Conservation (phyloP, 768 basidiomycete genomes). For the Amanita subjunquillea region DNA sequence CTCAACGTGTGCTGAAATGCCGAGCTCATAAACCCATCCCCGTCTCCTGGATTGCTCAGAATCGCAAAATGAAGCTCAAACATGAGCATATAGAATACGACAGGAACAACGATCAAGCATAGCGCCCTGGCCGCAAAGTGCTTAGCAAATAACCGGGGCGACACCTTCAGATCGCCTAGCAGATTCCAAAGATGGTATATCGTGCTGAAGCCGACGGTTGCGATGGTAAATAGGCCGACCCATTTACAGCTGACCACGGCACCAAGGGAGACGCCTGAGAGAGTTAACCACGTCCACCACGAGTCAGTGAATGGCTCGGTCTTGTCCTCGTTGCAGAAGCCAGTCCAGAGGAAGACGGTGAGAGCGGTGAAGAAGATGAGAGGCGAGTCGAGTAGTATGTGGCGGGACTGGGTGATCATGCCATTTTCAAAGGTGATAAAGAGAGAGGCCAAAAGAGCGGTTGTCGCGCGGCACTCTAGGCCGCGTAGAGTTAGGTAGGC, state of each 20-base stretch:
- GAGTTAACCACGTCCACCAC: constrained; percentile 91
- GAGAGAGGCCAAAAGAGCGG: constrained; percentile 82
- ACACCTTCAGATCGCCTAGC: constrained; percentile 76
- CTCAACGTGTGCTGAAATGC: constrained; percentile 95
- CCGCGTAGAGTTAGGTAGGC: constrained; percentile 90
- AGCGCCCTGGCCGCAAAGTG: constrained; percentile 88
- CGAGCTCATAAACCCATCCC: constrained; percentile 98
- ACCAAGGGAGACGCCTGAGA: constrained; percentile 85
- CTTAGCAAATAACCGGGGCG: constrained; percentile 62
- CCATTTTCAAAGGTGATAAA: constrained; percentile 97
- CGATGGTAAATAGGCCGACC: constrained; percentile 97
- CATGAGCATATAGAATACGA: constrained; percentile 92
- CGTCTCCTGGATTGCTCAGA: constrained; percentile 85
- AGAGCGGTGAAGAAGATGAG: constrained; percentile 96
- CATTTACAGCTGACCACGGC: constrained; percentile 94
- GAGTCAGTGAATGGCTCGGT: constrained; percentile 68
- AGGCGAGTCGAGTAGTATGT: constrained; percentile 97
- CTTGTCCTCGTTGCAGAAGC: constrained; percentile 88
- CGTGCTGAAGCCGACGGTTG: constrained; percentile 82
- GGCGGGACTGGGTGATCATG: constrained; percentile 88
- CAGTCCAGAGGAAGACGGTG: constrained; percentile 76
- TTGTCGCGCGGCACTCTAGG: constrained; percentile 85
- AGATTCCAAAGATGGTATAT: constrained; percentile 81
- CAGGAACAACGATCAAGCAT: constrained; percentile 80
- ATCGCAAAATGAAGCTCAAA: constrained; percentile 93